These are phyloP conservation scores for Neurospora sp. DNA, from an alignment of 495 filamentous ascomycete genomes.

Conservation along the genomic window DNA sequence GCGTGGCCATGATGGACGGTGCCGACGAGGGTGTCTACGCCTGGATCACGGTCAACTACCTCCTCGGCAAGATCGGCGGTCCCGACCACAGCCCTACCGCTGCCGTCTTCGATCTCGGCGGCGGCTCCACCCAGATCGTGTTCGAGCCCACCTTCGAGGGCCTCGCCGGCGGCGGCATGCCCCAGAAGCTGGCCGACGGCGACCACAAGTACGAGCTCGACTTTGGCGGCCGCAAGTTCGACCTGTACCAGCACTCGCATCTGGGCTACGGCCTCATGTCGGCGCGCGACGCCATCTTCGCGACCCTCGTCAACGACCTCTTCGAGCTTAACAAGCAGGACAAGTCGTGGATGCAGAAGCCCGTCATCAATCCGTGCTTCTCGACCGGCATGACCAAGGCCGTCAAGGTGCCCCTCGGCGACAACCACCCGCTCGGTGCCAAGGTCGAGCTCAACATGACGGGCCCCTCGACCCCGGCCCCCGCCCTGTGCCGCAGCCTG, in stretches of 20 bases:
- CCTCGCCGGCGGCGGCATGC: constrained; percentile 66
- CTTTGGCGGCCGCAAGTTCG: constrained; percentile 83
- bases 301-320: constrained; percentile 51
- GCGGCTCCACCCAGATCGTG: constrained; percentile 95
- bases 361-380: constrained; percentile 84
- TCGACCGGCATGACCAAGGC: constrained; percentile 61
- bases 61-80: constrained; percentile 92
- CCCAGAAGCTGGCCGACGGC: constrained; percentile 71
- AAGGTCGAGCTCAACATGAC: constrained; percentile 69
- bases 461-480: constrained; percentile 62
- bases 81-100: constrained; percentile 84
- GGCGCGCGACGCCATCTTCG: constrained; percentile 78
- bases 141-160: constrained; percentile 90
- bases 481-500: constrained; percentile 80
- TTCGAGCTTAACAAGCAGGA: constrained; percentile 40
- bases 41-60: constrained; percentile 98
- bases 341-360: constrained; percentile 46
- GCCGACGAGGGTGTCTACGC: constrained; percentile 95
- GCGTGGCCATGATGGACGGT: constrained; percentile 93
- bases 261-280: constrained; percentile 95
- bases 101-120: constrained; percentile 90
- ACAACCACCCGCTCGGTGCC: constrained; percentile 50
- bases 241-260: constrained; percentile 97
- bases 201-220: constrained; percentile 93
- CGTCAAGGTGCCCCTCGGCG: constrained; percentile 56